These are phyloP conservation scores for Acacia acuminata DNA, from an alignment of 306 rosid genomes.

Conservation along the genomic window DNA sequence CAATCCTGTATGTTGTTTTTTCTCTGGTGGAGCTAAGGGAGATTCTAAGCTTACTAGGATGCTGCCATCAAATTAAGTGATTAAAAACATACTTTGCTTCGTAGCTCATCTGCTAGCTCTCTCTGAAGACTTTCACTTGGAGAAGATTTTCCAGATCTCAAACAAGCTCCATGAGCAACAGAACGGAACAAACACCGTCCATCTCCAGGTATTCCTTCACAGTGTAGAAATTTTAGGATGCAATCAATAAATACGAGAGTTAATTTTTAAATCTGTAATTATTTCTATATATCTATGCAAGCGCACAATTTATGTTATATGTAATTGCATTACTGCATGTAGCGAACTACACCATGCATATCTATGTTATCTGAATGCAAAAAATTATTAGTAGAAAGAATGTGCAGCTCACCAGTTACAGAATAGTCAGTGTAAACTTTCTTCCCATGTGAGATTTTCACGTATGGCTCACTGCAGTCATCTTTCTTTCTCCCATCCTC, in stretches of 20 bases:
- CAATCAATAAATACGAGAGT: neutral
- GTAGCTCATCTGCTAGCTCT: slow-evolving; percentile 78
- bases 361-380: neutral
- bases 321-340: neutral
- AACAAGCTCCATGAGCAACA: slow-evolving; percentile 84
- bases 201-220: slow-evolving; percentile 93
- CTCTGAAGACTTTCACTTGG: slow-evolving; percentile 68
- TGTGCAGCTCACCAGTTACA: slow-evolving; percentile 67
- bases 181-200: slow-evolving; percentile 96
- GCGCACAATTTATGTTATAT: neutral
- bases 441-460: slow-evolving; percentile 68
- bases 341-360: neutral
- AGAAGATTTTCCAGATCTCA: slow-evolving; percentile 73
- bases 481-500: slow-evolving; percentile 42
- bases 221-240: slow-evolving; percentile 33
- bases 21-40: neutral
- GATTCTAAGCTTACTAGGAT: slow-evolving; percentile 6
- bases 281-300: neutral
- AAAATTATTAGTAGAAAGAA: neutral
- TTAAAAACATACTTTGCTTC: slow-evolving; percentile 60
- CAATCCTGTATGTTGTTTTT: slow-evolving; percentile 3
- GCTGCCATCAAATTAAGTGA: neutral
- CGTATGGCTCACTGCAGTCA: slow-evolving; percentile 39
- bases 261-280: neutral
- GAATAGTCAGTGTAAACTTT: slow-evolving; percentile 79